Percentiles rank a stretch among this genome's conserved stretches.
These are phyloP conservation scores for Phyllosticta citriasiana DNA, from an alignment of 2,329 filamentous ascomycete species.

Conservation along the genomic window DNA sequence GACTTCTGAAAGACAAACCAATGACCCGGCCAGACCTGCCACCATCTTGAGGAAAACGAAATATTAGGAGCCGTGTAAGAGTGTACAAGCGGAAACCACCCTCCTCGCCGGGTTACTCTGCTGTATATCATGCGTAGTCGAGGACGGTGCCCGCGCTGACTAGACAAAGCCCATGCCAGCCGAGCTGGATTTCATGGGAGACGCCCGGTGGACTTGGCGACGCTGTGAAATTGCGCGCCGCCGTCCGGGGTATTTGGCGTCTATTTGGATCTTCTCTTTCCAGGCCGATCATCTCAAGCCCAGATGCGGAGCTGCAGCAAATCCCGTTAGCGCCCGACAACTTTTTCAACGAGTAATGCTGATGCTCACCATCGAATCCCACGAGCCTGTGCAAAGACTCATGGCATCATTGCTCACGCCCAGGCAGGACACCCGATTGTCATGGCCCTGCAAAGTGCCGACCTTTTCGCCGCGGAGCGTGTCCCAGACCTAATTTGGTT, in stretches of 20 bases:
- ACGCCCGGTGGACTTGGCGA: background rate
- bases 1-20: constrained; percentile 6
- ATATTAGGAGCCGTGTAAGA: constrained; percentile 11
- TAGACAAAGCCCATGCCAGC: constrained; percentile 7
- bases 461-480: constrained; percentile 94
- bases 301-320: constrained; percentile 39
- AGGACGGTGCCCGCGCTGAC: constrained; percentile 1
- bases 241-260: constrained; percentile 2
- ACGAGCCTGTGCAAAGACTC: constrained; percentile 97
- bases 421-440: constrained; percentile 97
- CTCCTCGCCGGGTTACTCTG: constrained; percentile 10
- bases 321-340: background rate
- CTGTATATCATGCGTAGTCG: constrained; percentile 11
- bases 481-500: constrained; percentile 73
- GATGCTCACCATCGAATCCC: constrained; percentile 85
- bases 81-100: constrained; percentile 10
- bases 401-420: constrained; percentile 98
- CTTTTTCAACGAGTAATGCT: constrained; percentile 1
- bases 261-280: constrained; percentile 7
- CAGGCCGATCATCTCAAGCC: constrained; percentile 29
- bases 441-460: constrained; percentile 90
- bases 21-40: constrained; percentile 8
- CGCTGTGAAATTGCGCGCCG: background rate
- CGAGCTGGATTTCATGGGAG: background rate
- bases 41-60: constrained; percentile 8